Evolutionary conservation across 1,284 basidiomycete genomes (phyloP).

Genomic region (Quambalaria eucalypti): DNA sequence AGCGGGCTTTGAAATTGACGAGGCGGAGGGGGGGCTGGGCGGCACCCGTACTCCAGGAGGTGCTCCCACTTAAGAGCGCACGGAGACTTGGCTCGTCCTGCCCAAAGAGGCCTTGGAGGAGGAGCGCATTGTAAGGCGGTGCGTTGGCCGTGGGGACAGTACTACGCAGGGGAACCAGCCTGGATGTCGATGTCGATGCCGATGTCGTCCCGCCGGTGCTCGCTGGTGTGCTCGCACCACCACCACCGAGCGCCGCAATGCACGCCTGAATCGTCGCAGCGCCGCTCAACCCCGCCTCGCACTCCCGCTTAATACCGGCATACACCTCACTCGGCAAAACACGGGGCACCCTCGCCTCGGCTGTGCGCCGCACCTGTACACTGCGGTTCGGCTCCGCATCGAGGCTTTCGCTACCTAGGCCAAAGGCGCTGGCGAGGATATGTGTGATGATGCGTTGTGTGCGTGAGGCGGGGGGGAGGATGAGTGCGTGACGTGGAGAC

Average conservation of each 20-base stretch:
- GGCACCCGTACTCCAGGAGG: too few species aligned
- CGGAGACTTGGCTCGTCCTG: slow-evolving; percentile 26
- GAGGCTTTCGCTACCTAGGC: slow-evolving; percentile 30
- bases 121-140: slow-evolving; percentile 30
- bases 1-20: neutral
- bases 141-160: neutral
- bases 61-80: slow-evolving; percentile 11
- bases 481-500: slow-evolving; percentile 32
- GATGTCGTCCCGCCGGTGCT: too few species aligned
- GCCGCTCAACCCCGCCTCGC: neutral
- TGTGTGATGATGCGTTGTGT: slow-evolving; percentile 35
- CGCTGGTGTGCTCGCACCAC: too few species aligned
- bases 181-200: too few species aligned
- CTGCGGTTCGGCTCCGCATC: slow-evolving; percentile 31
- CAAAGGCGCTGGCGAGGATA: slow-evolving; percentile 29
- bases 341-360: neutral
- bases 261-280: neutral
- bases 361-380: slow-evolving; percentile 16
- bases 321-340: slow-evolving; percentile 30
- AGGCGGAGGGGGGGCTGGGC: neutral
- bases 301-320: slow-evolving; percentile 8
- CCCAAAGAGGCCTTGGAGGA: slow-evolving; percentile 31
- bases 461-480: slow-evolving; percentile 25
- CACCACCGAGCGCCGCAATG: neutral
- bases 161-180: neutral